Base-by-base conservation (phyloP, 2,329 filamentous ascomycete species). In the Fusarium pseudocircinatum region DNA sequence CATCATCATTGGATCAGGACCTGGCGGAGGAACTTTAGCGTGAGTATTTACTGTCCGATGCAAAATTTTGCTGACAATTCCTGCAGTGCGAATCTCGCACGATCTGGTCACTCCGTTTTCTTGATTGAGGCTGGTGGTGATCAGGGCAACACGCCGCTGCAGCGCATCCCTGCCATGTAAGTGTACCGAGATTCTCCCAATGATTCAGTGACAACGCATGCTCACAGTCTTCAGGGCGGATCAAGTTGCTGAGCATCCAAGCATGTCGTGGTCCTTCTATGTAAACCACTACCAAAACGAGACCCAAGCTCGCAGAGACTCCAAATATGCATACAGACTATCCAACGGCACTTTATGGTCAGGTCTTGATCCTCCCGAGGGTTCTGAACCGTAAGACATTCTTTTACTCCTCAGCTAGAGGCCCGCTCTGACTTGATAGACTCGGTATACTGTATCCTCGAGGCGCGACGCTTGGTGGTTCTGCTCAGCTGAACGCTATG, bases 111-210 rank as follows among this genome's bases (percentile, higher is more conserved):
- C 79, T 87, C 84, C 58, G 87, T 88, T 13, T 84, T 90, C 14
- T 81, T 90, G 6, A 84, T 90, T 32, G 88, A 90, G 74, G 88
- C 88, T 39, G 88, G 88, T 46, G 86, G 86, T 54, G 87, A 90
- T 64, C 83, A 88, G 67, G 86, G 84, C 16, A 72, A 76, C 12
- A 52, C 42, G 0, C 49, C 69, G 0, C 11, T 73, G 3, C 74
- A 78, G 32, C 54, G 24, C 2, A 50, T 63, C 1, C 54, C 54
- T 3, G 54, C 60, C 2, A 60, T 50, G 43, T 32, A n/a, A 32
- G 53, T 28, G 28, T 28, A 28, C 28, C 28, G 8, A 28, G 28
- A 28, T 28, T 28, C 8, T 28, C 28, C 28, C 28, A 8, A 28
- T 28, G 28, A 28, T 28, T 28, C 28, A 28, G 28, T 28, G 28